These are phyloP conservation scores for Teratosphaeriaceae sp. DNA, from an alignment of 2,329 filamentous ascomycete genomes.

Conservation along the genomic window DNA sequence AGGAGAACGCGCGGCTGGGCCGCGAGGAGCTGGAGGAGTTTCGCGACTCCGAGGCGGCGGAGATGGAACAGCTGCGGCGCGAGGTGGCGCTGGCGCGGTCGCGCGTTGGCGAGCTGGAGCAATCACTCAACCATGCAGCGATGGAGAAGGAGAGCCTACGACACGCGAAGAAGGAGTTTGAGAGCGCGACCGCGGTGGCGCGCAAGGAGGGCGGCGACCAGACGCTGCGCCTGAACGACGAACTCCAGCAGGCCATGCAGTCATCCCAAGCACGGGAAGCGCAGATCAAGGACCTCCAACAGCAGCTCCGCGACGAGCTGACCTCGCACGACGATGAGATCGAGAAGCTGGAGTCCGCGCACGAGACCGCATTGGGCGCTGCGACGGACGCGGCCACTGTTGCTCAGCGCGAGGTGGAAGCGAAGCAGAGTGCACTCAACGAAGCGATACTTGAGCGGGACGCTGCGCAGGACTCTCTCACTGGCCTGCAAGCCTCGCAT, in stretches of 20 bases:
- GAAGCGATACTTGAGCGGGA: conserved; percentile 22
- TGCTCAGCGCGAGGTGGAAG: conserved; percentile 14
- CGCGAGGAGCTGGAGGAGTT: conserved; percentile 21
- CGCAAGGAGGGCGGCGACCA: conserved; percentile 19
- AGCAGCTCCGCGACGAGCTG: conserved; percentile 18
- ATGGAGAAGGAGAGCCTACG: conserved; percentile 12
- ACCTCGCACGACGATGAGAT: conserved; percentile 18
- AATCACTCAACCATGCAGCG: conserved; percentile 14
- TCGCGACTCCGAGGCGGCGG: conserved; percentile 14
- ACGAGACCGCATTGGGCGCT: conserved; percentile 5
- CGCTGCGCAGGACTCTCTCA: conserved; percentile 17
- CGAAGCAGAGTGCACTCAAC: conserved; percentile 20
- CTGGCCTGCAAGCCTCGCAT: conserved; percentile 8
- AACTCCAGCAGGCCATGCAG: conserved; percentile 17
- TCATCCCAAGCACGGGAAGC: conserved; percentile 15
- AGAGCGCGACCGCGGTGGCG: too few species aligned
- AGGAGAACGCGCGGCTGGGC: conserved; percentile 13
- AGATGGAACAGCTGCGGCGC: conserved; percentile 15
- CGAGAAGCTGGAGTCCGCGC: conserved; percentile 11
- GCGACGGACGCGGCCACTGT: background rate
- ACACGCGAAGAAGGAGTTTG: background rate
- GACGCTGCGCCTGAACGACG: conserved; percentile 9
- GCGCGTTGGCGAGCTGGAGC: conserved; percentile 16
- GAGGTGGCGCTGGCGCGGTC: conserved; percentile 15
- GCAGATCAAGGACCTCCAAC: conserved; percentile 19